Conservation (phyloP, 2,329 filamentous ascomycete genomes). For the Mariannaea sp. region DNA sequence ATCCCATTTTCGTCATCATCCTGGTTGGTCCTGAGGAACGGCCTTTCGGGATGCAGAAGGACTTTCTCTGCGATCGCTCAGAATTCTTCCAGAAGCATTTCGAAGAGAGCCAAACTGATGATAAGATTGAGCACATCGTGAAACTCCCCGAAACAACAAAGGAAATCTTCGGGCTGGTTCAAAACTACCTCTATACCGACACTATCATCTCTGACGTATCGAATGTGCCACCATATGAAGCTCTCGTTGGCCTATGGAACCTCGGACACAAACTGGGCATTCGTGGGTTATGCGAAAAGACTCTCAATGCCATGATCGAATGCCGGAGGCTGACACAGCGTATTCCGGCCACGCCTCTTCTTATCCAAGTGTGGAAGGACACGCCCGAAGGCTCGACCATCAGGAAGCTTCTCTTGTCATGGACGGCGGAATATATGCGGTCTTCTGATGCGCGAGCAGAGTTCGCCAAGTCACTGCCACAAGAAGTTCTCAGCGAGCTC, state of each 20-base stretch:
- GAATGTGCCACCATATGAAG: conserved; percentile 56
- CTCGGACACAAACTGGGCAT: conserved; percentile 57
- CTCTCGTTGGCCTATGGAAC: conserved; percentile 61
- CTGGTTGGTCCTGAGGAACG: conserved; percentile 57
- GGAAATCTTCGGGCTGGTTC: conserved; percentile 60
- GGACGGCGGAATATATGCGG: conserved; percentile 68
- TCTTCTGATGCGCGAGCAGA: conserved; percentile 60
- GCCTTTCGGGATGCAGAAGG: conserved; percentile 63
- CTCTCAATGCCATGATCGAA: conserved; percentile 62
- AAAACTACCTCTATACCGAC: conserved; percentile 60
- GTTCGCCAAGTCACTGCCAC: conserved; percentile 64
- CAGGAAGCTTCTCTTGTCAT: conserved; percentile 61
- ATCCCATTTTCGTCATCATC: conserved; percentile 60
- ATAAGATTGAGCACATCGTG: conserved; percentile 56
- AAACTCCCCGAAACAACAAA: conserved; percentile 53
- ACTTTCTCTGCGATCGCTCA: conserved; percentile 60
- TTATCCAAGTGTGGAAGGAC: conserved; percentile 66
- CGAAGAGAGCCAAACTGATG: conserved; percentile 38
- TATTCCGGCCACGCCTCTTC: conserved; percentile 62
- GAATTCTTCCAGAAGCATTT: conserved; percentile 55
- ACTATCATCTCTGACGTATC: conserved; percentile 50
- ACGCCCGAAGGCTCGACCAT: conserved; percentile 65
- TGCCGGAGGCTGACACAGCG: conserved; percentile 56
- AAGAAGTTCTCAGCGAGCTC: conserved; percentile 66
- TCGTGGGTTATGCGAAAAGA: conserved; percentile 59